Evolutionary conservation across 2,329 filamentous ascomycete genomes (phyloP).

Genomic region (Xylariales sp.): DNA sequence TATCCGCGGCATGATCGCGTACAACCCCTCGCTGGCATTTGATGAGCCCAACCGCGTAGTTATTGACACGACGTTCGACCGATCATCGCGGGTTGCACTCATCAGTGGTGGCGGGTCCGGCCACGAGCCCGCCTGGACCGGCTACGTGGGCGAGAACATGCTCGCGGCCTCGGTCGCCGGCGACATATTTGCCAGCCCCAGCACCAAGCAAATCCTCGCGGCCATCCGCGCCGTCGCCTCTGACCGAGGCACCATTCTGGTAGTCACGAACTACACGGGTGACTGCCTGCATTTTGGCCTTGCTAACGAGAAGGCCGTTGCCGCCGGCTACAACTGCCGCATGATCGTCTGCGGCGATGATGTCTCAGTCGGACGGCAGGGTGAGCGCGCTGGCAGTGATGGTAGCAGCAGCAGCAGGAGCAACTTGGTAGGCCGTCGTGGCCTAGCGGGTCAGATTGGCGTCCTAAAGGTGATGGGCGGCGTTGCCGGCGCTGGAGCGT

Average conservation of each 20-base stretch:
- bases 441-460: slow-evolving; percentile 56
- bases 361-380: slow-evolving; percentile 61
- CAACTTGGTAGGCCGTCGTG: slow-evolving; percentile 56
- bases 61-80: slow-evolving; percentile 40
- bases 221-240: slow-evolving; percentile 53
- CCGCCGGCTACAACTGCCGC: slow-evolving; percentile 46
- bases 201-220: slow-evolving; percentile 57
- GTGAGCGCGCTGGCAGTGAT: too few species aligned
- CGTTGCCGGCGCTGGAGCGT: slow-evolving; percentile 40
- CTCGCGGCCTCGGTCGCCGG: slow-evolving; percentile 58
- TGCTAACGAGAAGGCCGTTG: slow-evolving; percentile 53
- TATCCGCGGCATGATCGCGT: slow-evolving; percentile 45
- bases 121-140: slow-evolving; percentile 59
- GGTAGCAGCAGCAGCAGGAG: slow-evolving; percentile 50
- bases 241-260: slow-evolving; percentile 50
- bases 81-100: slow-evolving; percentile 41
- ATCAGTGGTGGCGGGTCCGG: slow-evolving; percentile 53
- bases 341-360: slow-evolving; percentile 62
- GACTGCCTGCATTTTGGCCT: slow-evolving; percentile 60
- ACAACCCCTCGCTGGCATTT: slow-evolving; percentile 45
- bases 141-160: slow-evolving; percentile 59
- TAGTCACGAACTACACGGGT: slow-evolving; percentile 63
- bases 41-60: slow-evolving; percentile 49
- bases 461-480: slow-evolving; percentile 55
- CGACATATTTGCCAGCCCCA: slow-evolving; percentile 61